Base-by-base conservation (phyloP, 257 asterid genomes). In the Nicotiana benthamiana region DNA sequence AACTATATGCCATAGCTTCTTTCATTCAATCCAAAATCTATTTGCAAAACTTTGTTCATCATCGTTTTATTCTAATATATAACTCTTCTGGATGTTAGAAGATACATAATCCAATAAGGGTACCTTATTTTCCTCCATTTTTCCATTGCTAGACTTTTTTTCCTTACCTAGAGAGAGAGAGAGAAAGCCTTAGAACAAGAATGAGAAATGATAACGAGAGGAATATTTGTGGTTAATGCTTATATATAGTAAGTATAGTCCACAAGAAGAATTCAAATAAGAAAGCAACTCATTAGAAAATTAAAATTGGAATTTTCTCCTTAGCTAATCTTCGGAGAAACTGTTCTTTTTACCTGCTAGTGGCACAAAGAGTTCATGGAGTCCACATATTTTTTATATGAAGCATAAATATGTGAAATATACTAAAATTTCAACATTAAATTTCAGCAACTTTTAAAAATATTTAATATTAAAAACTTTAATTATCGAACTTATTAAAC, bases 1-100 rank as follows among this genome's bases (percentile, higher is more conserved):
- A 64, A 88, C 97, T 15, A 94, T 85, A 1, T 81, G 86, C 97
- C 98, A 94, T 74, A 93, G 92, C 89, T 86, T 90, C 92, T 94
- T 94, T 7, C 97, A 54, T 70, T 94, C 98, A 12, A 64, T 75
- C 94, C 93, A 93, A 28, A 87, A 81, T 85, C 85, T 84, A 5
- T 3, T 16, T 11, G 28, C 0, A 8, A 89, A 81, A 16, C 67
- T 34, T 82, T 77, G 65, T 10, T 80, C 86, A 2, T 75, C 60
- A 0, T 82, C 66, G 22, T 83, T 56, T 20, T 60, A 74, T 22
- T 82, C 81, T 36, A 52, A 51, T 40, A 40, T 40, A 32, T 62
- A 13, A 48, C 4, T 22, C 24, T 83, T 63, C 17, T 75, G 18
- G 83, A 43, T 26, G 20, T 76, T 43, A 22, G 64, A 12, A 6